Percentiles rank a stretch among this genome's conserved stretches.
These are phyloP conservation scores for Colletotrichum phormii DNA, from an alignment of 2,329 filamentous ascomycete species.

Conservation along the genomic window DNA sequence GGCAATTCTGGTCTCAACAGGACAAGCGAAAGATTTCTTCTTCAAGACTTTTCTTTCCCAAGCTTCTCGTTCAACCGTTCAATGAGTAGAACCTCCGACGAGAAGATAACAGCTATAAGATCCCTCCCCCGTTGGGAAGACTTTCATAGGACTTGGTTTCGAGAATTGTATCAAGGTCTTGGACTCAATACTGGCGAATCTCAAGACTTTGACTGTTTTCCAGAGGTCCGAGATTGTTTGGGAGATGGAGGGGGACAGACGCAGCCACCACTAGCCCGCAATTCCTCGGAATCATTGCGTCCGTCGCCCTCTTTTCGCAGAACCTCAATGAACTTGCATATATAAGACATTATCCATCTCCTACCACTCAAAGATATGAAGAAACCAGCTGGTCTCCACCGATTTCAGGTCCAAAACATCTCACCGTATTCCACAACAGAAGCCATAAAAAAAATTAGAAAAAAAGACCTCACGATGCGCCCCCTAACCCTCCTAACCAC, in stretches of 20 bases:
- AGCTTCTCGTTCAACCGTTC: no score
- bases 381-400: neutral
- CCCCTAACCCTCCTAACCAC: constrained; percentile 3
- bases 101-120: no score
- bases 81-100: no score
- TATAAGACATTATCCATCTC: neutral
- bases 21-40: no score
- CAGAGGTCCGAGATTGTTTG: neutral
- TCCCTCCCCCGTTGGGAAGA: no score
- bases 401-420: neutral
- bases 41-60: no score
- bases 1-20: neutral
- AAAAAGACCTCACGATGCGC: neutral
- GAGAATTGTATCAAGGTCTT: neutral
- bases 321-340: neutral
- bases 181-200: neutral
- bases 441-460: neutral
- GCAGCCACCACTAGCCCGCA: constrained; percentile 14
- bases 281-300: constrained; percentile 22
- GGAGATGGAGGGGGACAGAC: neutral
- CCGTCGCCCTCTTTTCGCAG: constrained; percentile 11
- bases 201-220: neutral
- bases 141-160: no score
- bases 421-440: no score
- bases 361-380: neutral